These are phyloP conservation scores for Lactifluus echinatus DNA, from an alignment of 768 basidiomycete species.

Conservation along the genomic window DNA sequence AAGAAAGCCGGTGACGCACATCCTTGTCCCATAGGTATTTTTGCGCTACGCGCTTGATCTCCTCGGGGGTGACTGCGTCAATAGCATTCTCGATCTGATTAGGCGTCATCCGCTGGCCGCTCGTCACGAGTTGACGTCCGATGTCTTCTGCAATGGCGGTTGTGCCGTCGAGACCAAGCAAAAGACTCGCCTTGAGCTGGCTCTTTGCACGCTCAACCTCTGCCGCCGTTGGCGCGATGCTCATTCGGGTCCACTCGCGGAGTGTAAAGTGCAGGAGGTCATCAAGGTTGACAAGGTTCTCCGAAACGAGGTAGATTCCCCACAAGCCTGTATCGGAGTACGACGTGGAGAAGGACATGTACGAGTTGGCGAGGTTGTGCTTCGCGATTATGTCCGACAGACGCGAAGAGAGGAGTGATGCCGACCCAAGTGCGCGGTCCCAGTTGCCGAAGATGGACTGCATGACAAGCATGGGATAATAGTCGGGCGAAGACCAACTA, in stretches of 20 bases:
- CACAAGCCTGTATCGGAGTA: conserved; percentile 99
- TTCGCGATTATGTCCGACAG: conserved; percentile 85
- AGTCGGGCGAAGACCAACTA: conserved; percentile 95
- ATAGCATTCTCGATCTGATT: conserved; percentile 90
- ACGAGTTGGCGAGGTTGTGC: conserved; percentile 97
- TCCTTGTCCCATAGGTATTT: conserved; percentile 98
- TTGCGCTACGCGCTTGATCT: conserved; percentile 90
- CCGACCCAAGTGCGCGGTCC: conserved; percentile 92
- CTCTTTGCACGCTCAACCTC: conserved; percentile 95
- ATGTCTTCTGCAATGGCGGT: conserved; percentile 97
- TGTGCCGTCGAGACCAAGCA: conserved; percentile 89
- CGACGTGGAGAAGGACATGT: conserved; percentile 98
- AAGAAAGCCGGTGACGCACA: conserved; percentile 38
- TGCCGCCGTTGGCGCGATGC: conserved; percentile 56
- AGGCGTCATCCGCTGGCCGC: conserved; percentile 82
- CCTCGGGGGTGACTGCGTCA: conserved; percentile 78
- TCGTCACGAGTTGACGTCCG: conserved; percentile 94
- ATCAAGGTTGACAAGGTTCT: conserved; percentile 90
- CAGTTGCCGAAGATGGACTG: conserved; percentile 98
- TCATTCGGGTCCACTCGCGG: conserved; percentile 94
- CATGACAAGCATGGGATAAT: conserved; percentile 99
- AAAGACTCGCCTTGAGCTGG: conserved; percentile 90
- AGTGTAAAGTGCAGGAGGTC: conserved; percentile 92
- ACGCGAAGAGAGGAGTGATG: conserved; percentile 80
- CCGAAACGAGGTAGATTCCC: conserved; percentile 96